Evolutionary conservation across 78 protist genomes (phyloP), one percentile per base, ranked within the genome.

Genomic region (Dictyostelium citrinum): DNA sequence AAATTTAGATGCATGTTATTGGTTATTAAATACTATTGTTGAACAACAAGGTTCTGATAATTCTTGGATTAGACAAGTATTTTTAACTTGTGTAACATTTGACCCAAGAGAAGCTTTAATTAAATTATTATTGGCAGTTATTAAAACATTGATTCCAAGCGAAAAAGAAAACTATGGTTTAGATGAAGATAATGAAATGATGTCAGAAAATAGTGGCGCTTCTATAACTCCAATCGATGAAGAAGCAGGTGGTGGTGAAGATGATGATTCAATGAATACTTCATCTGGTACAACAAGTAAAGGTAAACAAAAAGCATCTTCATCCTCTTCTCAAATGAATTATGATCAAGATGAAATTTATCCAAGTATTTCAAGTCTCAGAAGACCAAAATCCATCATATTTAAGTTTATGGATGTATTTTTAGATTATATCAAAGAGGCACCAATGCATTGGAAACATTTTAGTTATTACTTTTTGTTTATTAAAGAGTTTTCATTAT

Each of bases 371-470:
- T 27, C 72, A 3, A 29, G 22, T 3, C 31, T 22, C 22, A 61
- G 10, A 45, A 58, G 43, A 71, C 35, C 84, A 9, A 92, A 79
- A 74, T 82, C 84, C 6, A 27, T 46, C 35, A 60, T 92, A 20
- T 79, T 68, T 49, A 31, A 60, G 37, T 82, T 92, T 45, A 71
- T 92, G 91, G 91, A 83, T 51, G 24, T 22, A 41, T 82, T 51
- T 60, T 78, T 75, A 20, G 90, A 83, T 11, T 75, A 58, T 49
- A 74, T 77, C 11, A 71, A 71, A 20, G 95, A 90, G 3, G 88
- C 82, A 37, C 80, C 95, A 33, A 45, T 24, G 1, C 71, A 45
- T 31, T 92, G 96, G 96, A 84, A 61, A 74, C 76, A 81, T 43
- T 82, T 82, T 75, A 24, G 24, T 22, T 78, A 83, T 20, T 92